Evolutionary conservation across 2,329 filamentous ascomycete species (phyloP).

Genomic region (Metarhizium humberi): DNA sequence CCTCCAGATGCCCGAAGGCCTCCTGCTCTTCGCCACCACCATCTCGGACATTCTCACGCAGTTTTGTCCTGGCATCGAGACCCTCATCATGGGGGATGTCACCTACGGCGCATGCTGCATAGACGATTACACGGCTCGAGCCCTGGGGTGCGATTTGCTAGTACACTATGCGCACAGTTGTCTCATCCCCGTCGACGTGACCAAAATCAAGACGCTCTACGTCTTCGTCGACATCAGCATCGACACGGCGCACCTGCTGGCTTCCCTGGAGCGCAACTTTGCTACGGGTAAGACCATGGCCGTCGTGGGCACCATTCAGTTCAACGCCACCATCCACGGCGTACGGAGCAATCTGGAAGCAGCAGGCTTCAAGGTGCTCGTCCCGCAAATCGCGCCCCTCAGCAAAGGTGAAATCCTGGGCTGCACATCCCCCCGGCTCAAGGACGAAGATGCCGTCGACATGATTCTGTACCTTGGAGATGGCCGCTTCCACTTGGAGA

Average conservation of each 20-base stretch:
- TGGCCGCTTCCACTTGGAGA: constrained; percentile 91
- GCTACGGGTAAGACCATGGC: constrained; percentile 76
- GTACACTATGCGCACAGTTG: constrained; percentile 98
- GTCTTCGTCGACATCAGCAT: constrained; percentile 98
- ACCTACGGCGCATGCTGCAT: constrained; percentile 98
- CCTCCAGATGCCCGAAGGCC: constrained; percentile 93
- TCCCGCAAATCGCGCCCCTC: constrained; percentile 86
- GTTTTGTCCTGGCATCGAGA: constrained; percentile 87
- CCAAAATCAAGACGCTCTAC: constrained; percentile 93
- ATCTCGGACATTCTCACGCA: constrained; percentile 93
- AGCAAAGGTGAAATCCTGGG: constrained; percentile 94
- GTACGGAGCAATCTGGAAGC: constrained; percentile 68
- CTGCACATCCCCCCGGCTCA: constrained; percentile 79
- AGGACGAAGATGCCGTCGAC: constrained; percentile 52
- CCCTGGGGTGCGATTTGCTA: constrained; percentile 85
- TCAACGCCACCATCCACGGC: constrained; percentile 93
- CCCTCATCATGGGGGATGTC: constrained; percentile 97
- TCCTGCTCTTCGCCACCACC: constrained; percentile 91
- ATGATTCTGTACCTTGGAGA: constrained; percentile 84
- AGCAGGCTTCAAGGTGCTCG: constrained; percentile 74
- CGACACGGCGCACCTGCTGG: constrained; percentile 77
- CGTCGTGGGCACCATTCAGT: constrained; percentile 94
- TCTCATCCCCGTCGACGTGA: constrained; percentile 91
- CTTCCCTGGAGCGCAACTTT: constrained; percentile 84
- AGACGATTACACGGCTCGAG: constrained; percentile 92